Evolutionary conservation across 2,329 filamentous ascomycete genomes (phyloP), one percentile per base, ranked within the genome.

Genomic region (Tolypocladium sp.): DNA sequence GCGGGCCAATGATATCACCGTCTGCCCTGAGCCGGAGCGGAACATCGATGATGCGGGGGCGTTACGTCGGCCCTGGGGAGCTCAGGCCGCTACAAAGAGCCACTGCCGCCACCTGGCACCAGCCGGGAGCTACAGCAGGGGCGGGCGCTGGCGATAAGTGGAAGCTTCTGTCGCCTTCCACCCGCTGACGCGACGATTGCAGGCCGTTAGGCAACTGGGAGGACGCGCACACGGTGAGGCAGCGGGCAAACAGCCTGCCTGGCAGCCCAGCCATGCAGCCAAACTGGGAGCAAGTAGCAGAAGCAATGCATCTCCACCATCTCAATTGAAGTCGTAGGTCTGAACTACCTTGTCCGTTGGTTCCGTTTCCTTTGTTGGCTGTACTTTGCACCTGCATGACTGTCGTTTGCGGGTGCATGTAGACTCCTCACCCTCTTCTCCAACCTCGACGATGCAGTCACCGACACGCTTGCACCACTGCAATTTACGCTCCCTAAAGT

Each of bases 1-100:
- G 41, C 63, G 63, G 58, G 65, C 73, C 73, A 75, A 75, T 75
- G 67, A 70, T 66, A 72, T 64, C 63, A 65, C 65, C 60, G 56
- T 7, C 64, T 60, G 63, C 64, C 65, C 61, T 67, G 63, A 51
- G 46, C 55, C 65, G 71, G 69, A 62, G 58, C 73, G 73, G 73
- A 75, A 70, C 59, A 76, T 73, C 63, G 59, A 70, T 74, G 64
- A 65, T 72, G 63, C 73, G 64, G 51, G 20, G 7, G 46, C 25
- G 27, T 20, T 22, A 7, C 17, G 17, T n/a, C 40, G 20, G 55
- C 56, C 27, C n/a, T 52, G 57, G 51, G 35, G 4, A 54, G 49
- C 51, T 46, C 40, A 17, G 40, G 57, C 41, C 57, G 27, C 58
- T 38, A 27, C 40, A 33, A 38, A 20, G 10, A 17, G 38, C 42